These are phyloP conservation scores for Chlorella sp. DNA, from an alignment of 139 green algal species.

Conservation along the genomic window DNA sequence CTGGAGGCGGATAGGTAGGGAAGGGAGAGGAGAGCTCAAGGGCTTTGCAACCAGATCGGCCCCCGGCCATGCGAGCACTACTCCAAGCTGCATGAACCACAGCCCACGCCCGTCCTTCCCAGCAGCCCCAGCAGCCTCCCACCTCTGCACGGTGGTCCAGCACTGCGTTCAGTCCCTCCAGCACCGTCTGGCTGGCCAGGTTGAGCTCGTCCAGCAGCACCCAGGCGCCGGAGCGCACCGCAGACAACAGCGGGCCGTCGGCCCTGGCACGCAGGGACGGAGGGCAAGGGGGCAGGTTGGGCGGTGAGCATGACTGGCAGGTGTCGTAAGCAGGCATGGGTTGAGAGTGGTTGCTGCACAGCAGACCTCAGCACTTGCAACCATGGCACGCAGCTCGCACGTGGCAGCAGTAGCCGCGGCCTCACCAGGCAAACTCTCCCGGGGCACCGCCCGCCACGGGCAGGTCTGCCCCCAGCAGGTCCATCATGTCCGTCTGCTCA, in stretches of 20 bases:
- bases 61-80: too few relatives aligned
- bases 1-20: neutral
- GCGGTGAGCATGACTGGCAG: too few relatives aligned
- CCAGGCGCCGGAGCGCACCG: slow-evolving; percentile 90
- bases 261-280: slow-evolving; percentile 50
- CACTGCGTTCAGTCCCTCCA: slow-evolving; percentile 96
- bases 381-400: too few relatives aligned
- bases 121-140: neutral
- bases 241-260: slow-evolving; percentile 94
- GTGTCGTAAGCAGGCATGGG: too few relatives aligned
- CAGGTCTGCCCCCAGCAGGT: slow-evolving; percentile 97
- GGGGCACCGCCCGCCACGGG: slow-evolving; percentile 78
- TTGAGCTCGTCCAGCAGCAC: slow-evolving; percentile 99
- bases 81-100: too few relatives aligned
- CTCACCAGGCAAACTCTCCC: slow-evolving; percentile 92
- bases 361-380: too few relatives aligned
- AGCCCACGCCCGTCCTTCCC: neutral
- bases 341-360: too few relatives aligned
- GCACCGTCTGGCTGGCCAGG: slow-evolving; percentile 91
- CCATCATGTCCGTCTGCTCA: slow-evolving; percentile 99
- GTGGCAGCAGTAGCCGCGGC: too few relatives aligned
- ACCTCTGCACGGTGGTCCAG: slow-evolving; percentile 93
- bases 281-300: neutral
- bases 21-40: too few relatives aligned
- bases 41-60: too few relatives aligned